Evolutionary conservation across 495 filamentous ascomycete species (phyloP), one percentile per base, ranked within the genome.

Genomic region (Podospora tetraspora): DNA sequence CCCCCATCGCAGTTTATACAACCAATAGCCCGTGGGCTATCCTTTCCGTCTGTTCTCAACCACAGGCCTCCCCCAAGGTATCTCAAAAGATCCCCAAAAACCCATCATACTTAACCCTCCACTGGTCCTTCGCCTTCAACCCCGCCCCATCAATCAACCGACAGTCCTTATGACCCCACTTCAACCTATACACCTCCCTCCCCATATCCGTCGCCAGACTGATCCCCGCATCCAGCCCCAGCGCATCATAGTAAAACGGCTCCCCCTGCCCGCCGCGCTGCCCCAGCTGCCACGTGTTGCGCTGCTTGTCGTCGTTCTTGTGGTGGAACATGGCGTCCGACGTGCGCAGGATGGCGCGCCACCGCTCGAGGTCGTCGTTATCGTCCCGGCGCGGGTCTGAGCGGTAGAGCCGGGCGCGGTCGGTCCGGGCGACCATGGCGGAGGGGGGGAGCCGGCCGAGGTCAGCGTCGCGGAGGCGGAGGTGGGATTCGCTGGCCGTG

Each of bases 221-320:
- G 32, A 65, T 61, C 27, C 63, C 68, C 30, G 12, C 27, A 37
- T 69, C 68, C 25, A 69, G 66, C 63, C 68, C 68, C 37, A 62
- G 63, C n/a, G 27, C n/a, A 63, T 85, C 80, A 63, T 87, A 79
- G 71, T 88, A 87, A 60, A 82, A 90, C 6, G 85, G 85, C 71
- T 90, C 88, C 6, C 87, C 88, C 61, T 83, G 69, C 0, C 87
- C 88, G 23, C 88, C 88, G 12, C 72, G 81, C 72, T 89, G 87
- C 37, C 77, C 75, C 3, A 70, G 69, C 70, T 89, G 88, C 88
- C 88, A 90, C 8, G 80, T 85, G 73, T 90, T 89, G 6, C 86
- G 77, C 16, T 79, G 82, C 11, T 76, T 74, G 25, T 72, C 71
- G 21, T 61, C 63, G 37, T 77, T 72, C 66, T 86, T 81, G 62